Evolutionary conservation across 2,329 filamentous ascomycete genomes (phyloP).

Genomic region (Botryotinia globosa): DNA sequence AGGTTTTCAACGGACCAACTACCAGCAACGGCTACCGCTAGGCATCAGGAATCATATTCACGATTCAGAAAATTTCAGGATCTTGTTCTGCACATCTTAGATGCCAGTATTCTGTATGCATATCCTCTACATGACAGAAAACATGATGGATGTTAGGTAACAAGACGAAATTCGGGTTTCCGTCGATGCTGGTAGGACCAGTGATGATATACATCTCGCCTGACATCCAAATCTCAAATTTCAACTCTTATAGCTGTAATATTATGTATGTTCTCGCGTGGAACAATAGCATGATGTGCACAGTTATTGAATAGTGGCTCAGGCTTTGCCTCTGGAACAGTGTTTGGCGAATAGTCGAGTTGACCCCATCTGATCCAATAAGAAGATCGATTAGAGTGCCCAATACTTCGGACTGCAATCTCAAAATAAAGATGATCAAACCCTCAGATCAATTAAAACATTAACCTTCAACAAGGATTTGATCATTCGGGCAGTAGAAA

Average conservation of each 20-base stretch:
- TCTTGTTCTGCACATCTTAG: not conserved
- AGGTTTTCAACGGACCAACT: not conserved
- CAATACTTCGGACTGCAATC: no score
- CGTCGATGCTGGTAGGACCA: conserved; percentile 43
- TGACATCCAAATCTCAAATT: conserved; percentile 46
- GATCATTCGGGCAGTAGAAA: not conserved
- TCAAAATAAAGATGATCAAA: no score
- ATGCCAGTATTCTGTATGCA: not conserved
- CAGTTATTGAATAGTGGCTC: not conserved
- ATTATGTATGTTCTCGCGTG: not conserved
- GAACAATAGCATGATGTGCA: not conserved
- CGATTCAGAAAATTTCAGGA: not conserved
- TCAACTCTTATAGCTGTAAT: conserved; percentile 31
- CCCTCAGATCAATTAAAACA: no score
- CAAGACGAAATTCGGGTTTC: conserved; percentile 42
- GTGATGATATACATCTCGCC: conserved; percentile 44
- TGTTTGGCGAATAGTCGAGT: not conserved
- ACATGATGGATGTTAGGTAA: conserved; percentile 39
- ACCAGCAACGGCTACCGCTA: not conserved
- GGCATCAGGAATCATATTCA: not conserved
- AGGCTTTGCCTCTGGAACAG: not conserved
- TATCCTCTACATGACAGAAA: not conserved
- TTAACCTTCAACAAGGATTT: not conserved
- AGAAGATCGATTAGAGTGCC: not conserved
- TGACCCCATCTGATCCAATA: not conserved